Conservation (phyloP, 257 asterid species). For the Ocimum tenuiflorum region DNA sequence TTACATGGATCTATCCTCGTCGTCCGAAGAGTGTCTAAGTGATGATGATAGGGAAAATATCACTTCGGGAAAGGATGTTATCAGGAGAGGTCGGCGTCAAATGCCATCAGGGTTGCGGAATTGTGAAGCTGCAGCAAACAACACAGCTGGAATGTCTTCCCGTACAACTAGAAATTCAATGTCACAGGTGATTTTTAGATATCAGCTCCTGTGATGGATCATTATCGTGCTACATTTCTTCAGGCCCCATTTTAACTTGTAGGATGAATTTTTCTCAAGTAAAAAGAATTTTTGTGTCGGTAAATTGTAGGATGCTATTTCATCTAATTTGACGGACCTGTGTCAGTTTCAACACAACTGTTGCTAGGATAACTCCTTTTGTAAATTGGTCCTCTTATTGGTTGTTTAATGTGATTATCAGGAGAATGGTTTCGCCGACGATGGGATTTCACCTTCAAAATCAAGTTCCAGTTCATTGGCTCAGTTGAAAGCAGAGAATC, state of each 20-base stretch:
- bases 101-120: constrained; percentile 27
- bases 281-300: too few species aligned
- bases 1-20: constrained; percentile 38
- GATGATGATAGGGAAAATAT: constrained; percentile 33
- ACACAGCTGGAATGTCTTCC: constrained; percentile 27
- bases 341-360: background rate
- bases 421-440: constrained; percentile 28
- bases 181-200: constrained; percentile 36
- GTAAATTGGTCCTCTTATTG: background rate
- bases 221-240: background rate
- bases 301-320: too few species aligned
- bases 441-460: constrained; percentile 29
- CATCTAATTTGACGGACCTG: background rate
- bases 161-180: constrained; percentile 29
- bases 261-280: too few species aligned
- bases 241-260: background rate
- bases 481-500: constrained; percentile 67
- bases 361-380: constrained; percentile 1
- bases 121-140: constrained; percentile 26
- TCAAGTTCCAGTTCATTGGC: constrained; percentile 31
- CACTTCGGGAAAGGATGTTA: constrained; percentile 25
- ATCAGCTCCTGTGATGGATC: background rate
- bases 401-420: constrained; percentile 25
- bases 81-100: constrained; percentile 29
- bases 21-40: constrained; percentile 48